phyloP scores from a whole-genome alignment of 2,329 filamentous ascomycete species.

The Fusarium lateritium region DNA sequence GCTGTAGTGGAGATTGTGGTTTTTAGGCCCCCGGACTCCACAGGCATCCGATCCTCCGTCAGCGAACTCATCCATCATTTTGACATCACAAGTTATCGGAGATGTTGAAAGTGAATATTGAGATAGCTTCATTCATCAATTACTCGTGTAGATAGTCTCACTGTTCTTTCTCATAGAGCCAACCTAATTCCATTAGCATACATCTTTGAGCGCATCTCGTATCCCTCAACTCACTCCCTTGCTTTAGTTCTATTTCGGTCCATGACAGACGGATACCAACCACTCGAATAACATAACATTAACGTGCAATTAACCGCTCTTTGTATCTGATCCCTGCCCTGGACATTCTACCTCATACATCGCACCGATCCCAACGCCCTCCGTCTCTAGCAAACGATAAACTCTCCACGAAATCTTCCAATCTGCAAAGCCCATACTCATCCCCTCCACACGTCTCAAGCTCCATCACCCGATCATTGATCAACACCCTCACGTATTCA shows the following conservation, averaged over 20 bases:
- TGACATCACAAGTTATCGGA: not conserved
- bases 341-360: slow-evolving; percentile 6
- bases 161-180: not conserved
- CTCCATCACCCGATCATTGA: slow-evolving; percentile 87
- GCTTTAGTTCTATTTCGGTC: slow-evolving; percentile 33
- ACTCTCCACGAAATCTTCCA: slow-evolving; percentile 80
- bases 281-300: slow-evolving; percentile 12
- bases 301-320: slow-evolving; percentile 31
- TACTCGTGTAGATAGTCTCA: not conserved
- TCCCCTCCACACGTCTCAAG: slow-evolving; percentile 80
- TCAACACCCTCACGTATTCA: slow-evolving; percentile 82
- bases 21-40: slow-evolving; percentile 1
- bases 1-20: slow-evolving; percentile 10
- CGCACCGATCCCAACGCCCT: slow-evolving; percentile 75
- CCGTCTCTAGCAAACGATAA: slow-evolving; percentile 80
- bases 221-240: slow-evolving; percentile 27
- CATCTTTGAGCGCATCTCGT: slow-evolving; percentile 10
- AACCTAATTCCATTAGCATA: not conserved
- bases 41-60: not conserved
- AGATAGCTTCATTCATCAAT: not conserved
- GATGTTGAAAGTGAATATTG: not conserved
- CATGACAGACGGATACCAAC: slow-evolving; percentile 7
- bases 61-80: not conserved
- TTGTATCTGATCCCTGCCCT: slow-evolving; percentile 18
- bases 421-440: slow-evolving; percentile 76